A percentile compares a stretch with the other conserved stretches of the same genome.
Conservation (phyloP, 2,329 filamentous ascomycete genomes). For the Mycosphaerella arachidis region DNA sequence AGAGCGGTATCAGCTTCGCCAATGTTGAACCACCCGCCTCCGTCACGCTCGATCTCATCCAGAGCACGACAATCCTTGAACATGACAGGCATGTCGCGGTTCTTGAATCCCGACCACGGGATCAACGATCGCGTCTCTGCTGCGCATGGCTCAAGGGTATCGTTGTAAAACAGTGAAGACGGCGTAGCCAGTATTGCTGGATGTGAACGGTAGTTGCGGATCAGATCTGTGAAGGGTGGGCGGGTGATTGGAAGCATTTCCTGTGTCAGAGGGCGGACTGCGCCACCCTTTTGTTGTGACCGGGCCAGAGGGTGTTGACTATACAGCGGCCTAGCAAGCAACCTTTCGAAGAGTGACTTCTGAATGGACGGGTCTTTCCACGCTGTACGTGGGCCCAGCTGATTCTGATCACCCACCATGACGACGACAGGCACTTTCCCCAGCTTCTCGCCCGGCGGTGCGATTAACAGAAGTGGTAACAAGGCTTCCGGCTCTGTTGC, state of each 20-base stretch:
- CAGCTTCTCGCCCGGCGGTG: conserved; percentile 15
- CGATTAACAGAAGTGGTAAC: conserved; percentile 19
- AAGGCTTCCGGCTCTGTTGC: conserved; percentile 25
- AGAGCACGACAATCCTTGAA: conserved; percentile 17
- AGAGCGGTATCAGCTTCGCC: conserved; percentile 22
- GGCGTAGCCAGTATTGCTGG: conserved; percentile 25
- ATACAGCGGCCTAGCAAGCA: conserved; percentile 21
- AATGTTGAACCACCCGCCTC: conserved; percentile 28
- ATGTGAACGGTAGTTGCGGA: conserved; percentile 28
- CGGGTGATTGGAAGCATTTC: conserved; percentile 25
- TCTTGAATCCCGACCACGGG: conserved; percentile 19
- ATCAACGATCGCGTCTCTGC: conserved; percentile 17
- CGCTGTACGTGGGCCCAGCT: conserved; percentile 27
- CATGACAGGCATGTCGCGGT: conserved; percentile 20
- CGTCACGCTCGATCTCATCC: conserved; percentile 27
- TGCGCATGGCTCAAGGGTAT: conserved; percentile 25
- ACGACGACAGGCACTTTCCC: conserved; percentile 9
- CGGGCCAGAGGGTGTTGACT: conserved; percentile 25
- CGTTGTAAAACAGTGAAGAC: conserved; percentile 25
- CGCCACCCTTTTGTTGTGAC: conserved; percentile 17
- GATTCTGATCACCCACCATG: conserved; percentile 27
- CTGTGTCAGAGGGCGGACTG: conserved; percentile 22
- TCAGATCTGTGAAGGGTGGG: conserved; percentile 25
- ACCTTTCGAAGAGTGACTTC: conserved; percentile 24
- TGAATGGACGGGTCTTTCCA: conserved; percentile 18